A percentile compares a stretch with the other conserved stretches of the same genome.
phyloP scores from a whole-genome alignment of 495 filamentous ascomycete species.

The Aspergillus diversus region DNA sequence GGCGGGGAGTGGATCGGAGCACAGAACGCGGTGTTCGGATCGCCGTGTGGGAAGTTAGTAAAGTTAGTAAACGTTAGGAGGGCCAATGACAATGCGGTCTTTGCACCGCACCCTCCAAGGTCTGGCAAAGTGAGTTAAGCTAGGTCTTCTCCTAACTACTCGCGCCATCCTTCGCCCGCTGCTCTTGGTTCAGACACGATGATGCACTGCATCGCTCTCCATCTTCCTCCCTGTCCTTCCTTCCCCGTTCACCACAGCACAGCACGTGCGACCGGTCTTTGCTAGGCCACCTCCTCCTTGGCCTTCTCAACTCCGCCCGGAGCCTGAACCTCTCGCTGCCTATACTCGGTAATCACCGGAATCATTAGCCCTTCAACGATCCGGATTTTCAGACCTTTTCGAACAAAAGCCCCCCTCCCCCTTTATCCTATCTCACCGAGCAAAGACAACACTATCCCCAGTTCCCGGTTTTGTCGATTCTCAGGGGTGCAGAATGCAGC shows the following conservation, averaged over 20 bases:
- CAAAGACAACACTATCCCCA: not conserved
- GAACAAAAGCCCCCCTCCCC: too few species aligned
- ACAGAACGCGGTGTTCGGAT: slow-evolving; percentile 9
- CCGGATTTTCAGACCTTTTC: not conserved
- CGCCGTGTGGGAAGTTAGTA: not conserved
- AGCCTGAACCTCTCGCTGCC: not conserved
- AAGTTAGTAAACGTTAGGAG: not conserved
- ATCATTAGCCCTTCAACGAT: not conserved
- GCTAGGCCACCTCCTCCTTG: not conserved
- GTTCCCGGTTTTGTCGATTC: slow-evolving; percentile 1
- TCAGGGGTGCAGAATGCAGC: slow-evolving; percentile 17
- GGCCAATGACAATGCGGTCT: not conserved
- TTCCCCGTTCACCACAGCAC: not conserved
- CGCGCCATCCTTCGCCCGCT: not conserved
- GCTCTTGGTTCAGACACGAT: not conserved
- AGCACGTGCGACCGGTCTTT: not conserved
- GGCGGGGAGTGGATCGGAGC: slow-evolving; percentile 1
- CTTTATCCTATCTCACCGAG: too few species aligned
- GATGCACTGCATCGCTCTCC: not conserved
- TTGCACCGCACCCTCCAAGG: not conserved
- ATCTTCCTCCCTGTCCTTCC: not conserved
- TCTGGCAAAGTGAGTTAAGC: not conserved
- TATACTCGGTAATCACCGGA: not conserved
- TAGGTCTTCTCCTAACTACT: not conserved
- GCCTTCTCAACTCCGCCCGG: not conserved